Conservation (phyloP, 176 grass and related monocot species). For the barley (Hordeum vulgare) region MorexV3_pseudomolecules_assembly NC_058519.1:36665069-36665568, state of each 20-base stretch:
- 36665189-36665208: background rate
- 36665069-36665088: conserved; percentile 24
- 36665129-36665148: background rate
- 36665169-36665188: background rate
- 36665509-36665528: background rate
- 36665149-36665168: conserved; percentile 1
- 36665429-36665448: background rate
- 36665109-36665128: background rate
- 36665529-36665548: conserved; percentile 23
- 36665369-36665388: conserved; percentile 32
- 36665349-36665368: conserved; percentile 52
- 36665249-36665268: conserved; percentile 11
- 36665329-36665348: conserved; percentile 97
- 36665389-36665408: conserved; percentile 34
- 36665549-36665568: conserved; percentile 35
- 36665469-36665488: background rate
- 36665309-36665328: conserved; percentile 73
- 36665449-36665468: background rate
- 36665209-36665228: background rate
- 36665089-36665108: background rate
- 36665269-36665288: conserved; percentile 7
- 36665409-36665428: conserved; percentile 26
- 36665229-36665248: background rate
- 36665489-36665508: background rate
- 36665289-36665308: background rate